These are phyloP conservation scores for Bertia moriformis DNA, from an alignment of 2,329 filamentous ascomycete species.

Conservation along the genomic window DNA sequence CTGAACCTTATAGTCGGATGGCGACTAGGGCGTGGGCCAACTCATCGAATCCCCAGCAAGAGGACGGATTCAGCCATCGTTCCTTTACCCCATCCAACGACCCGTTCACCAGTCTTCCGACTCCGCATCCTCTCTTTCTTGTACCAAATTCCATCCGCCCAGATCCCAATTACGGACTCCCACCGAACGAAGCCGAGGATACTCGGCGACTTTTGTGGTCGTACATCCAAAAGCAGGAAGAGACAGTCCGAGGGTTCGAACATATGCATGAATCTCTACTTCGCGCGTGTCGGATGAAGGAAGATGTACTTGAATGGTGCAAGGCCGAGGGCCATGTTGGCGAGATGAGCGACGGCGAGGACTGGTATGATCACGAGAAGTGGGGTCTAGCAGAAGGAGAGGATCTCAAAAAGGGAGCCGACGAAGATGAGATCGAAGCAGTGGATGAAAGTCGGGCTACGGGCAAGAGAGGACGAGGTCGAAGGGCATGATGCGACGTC, in stretches of 20 bases:
- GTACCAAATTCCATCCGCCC: slow-evolving; percentile 31
- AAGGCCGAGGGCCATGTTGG: slow-evolving; percentile 49
- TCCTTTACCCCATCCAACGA: slow-evolving; percentile 10
- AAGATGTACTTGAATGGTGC: slow-evolving; percentile 41
- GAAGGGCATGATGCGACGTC: no score
- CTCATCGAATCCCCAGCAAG: slow-evolving; percentile 9
- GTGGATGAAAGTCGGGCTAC: slow-evolving; percentile 20
- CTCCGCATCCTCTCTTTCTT: slow-evolving; percentile 40
- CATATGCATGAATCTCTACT: slow-evolving; percentile 39
- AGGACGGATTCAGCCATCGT: background rate
- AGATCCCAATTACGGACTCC: slow-evolving; percentile 39
- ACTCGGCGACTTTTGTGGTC: slow-evolving; percentile 42
- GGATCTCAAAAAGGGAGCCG: slow-evolving; percentile 42
- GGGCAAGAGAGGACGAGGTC: slow-evolving; percentile 19
- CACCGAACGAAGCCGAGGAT: slow-evolving; percentile 43
- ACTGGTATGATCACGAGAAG: slow-evolving; percentile 50
- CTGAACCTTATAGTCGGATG: slow-evolving; percentile 25
- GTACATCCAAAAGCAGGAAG: slow-evolving; percentile 53
- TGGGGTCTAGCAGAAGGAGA: slow-evolving; percentile 39
- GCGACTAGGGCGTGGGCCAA: slow-evolving; percentile 26
- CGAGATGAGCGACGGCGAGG: slow-evolving; percentile 54
- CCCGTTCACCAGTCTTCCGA: slow-evolving; percentile 14
- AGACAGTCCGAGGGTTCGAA: slow-evolving; percentile 40
- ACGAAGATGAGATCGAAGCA: slow-evolving; percentile 42
- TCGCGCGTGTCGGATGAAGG: slow-evolving; percentile 41